phyloP scores from a whole-genome alignment of 202 grass and related monocot species.

The Setaria italica region DNA sequence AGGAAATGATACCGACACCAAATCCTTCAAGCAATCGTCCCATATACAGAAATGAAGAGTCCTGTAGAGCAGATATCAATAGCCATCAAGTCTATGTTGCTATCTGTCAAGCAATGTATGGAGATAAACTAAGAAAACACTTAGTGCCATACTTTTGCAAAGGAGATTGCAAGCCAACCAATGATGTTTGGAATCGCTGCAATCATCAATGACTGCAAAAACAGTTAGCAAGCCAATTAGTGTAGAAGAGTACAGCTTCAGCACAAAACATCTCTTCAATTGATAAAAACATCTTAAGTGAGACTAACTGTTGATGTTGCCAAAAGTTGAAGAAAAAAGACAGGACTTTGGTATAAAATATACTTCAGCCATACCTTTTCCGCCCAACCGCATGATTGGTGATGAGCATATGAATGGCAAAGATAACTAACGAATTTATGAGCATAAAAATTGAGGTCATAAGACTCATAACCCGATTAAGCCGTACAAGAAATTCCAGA shows the following conservation, averaged over 20 bases:
- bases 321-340: background rate
- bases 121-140: background rate
- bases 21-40: constrained; percentile 90
- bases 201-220: constrained; percentile 83
- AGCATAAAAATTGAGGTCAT: background rate
- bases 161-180: constrained; percentile 94
- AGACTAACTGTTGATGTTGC: background rate
- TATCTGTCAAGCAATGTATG: constrained; percentile 5
- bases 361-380: background rate
- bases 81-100: background rate
- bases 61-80: constrained; percentile 48
- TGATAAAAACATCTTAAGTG: background rate
- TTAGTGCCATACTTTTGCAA: constrained; percentile 71
- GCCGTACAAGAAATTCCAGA: background rate
- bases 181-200: constrained; percentile 89
- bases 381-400: background rate
- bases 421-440: background rate
- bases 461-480: background rate
- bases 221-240: constrained; percentile 27
- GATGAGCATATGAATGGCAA: background rate
- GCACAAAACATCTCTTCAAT: background rate
- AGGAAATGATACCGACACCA: constrained; percentile 94
- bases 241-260: constrained; percentile 3
- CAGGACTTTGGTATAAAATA: background rate
- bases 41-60: constrained; percentile 96